Evolutionary conservation across 768 basidiomycete species (phyloP).

Genomic region (Ephemerocybe angulata): DNA sequence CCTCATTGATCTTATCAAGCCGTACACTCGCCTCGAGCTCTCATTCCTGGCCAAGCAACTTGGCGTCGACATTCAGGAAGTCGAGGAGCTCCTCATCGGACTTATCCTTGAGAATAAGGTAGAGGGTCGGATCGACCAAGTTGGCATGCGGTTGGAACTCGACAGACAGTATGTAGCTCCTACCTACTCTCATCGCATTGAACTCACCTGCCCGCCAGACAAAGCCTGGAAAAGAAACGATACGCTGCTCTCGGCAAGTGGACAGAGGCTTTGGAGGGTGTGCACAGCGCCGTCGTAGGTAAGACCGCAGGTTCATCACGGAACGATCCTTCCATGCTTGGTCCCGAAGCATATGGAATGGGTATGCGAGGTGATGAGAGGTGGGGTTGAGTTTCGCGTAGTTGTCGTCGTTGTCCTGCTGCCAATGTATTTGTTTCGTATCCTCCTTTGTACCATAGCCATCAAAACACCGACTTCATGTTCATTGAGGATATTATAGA

Average conservation of each 20-base stretch:
- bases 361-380: conserved; percentile 37
- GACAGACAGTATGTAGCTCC: conserved; percentile 67
- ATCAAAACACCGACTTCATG: neutral
- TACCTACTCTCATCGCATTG: neutral
- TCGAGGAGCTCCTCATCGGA: conserved; percentile 89
- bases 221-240: conserved; percentile 83
- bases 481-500: conserved; percentile 2
- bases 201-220: conserved; percentile 41
- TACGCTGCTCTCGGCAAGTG: conserved; percentile 79
- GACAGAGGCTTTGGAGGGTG: conserved; percentile 74
- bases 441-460: neutral
- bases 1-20: conserved; percentile 96
- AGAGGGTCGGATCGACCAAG: conserved; percentile 95
- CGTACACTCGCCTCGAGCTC: conserved; percentile 92
- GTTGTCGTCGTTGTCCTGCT: conserved; percentile 18
- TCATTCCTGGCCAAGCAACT: conserved; percentile 97
- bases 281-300: conserved; percentile 71
- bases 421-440: conserved; percentile 1
- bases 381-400: conserved; percentile 8
- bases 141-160: conserved; percentile 87
- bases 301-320: conserved; percentile 57
- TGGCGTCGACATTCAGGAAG: conserved; percentile 87
- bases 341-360: conserved; percentile 32
- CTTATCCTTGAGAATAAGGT: conserved; percentile 97
- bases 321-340: conserved; percentile 32